A percentile compares a stretch with the other conserved stretches of the same genome.
phyloP scores from a whole-genome alignment of 2,329 filamentous ascomycete genomes.

The Cercospora janseana region DNA sequence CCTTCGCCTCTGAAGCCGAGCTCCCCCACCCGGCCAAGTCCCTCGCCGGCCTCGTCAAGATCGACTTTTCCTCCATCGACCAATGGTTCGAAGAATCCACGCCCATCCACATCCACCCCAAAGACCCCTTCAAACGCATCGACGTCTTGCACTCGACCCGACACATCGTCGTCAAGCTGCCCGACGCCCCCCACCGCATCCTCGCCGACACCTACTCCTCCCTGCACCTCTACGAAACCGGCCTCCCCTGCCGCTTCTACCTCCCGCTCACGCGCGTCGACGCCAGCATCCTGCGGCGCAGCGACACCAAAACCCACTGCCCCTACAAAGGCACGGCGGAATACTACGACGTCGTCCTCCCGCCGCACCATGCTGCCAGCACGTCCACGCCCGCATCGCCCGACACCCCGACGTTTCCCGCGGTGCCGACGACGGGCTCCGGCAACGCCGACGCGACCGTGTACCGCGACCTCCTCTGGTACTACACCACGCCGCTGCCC shows the following conservation, averaged over 20 bases:
- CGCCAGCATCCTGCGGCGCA: constrained; percentile 48
- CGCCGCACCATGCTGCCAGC: too few relatives aligned
- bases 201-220: constrained; percentile 49
- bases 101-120: constrained; percentile 61
- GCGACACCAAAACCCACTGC: constrained; percentile 56
- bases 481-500: constrained; percentile 56
- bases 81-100: constrained; percentile 60
- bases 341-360: constrained; percentile 55
- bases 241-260: constrained; percentile 60
- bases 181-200: constrained; percentile 21
- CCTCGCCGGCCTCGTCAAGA: constrained; percentile 29
- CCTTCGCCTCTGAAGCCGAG: constrained; percentile 18
- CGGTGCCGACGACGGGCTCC: not conserved
- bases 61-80: constrained; percentile 36
- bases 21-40: constrained; percentile 20
- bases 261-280: constrained; percentile 55
- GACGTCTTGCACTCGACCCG: constrained; percentile 60
- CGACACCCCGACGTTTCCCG: not conserved
- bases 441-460: constrained; percentile 42
- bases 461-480: constrained; percentile 60
- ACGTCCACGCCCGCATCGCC: not conserved
- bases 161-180: constrained; percentile 51
- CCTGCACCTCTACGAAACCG: constrained; percentile 61
- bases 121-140: constrained; percentile 65
- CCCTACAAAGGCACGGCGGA: constrained; percentile 67